phyloP scores from a whole-genome alignment of 768 basidiomycete genomes.

The Russula compacta region DNA sequence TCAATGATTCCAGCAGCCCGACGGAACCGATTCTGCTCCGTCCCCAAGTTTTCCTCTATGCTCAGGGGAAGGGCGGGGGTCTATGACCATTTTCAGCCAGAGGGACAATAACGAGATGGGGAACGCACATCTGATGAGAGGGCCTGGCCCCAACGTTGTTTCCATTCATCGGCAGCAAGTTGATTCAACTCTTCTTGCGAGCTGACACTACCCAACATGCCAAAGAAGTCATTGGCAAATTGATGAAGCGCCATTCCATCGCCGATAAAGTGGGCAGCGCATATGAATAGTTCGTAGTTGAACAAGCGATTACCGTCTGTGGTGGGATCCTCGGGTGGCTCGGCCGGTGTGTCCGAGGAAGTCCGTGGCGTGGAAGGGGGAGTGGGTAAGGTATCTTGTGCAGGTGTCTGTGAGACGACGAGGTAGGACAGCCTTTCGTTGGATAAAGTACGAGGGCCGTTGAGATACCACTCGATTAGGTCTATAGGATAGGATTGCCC shows the following conservation, averaged over 20 bases:
- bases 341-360: neutral
- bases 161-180: slow-evolving; percentile 29
- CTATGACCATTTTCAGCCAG: neutral
- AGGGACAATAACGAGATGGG: neutral
- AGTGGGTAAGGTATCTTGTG: slow-evolving; percentile 22
- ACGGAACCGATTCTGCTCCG: slow-evolving; percentile 21
- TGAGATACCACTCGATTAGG: slow-evolving; percentile 62
- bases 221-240: slow-evolving; percentile 74
- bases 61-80: slow-evolving; percentile 6
- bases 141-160: slow-evolving; percentile 23
- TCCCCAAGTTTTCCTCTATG: slow-evolving; percentile 28
- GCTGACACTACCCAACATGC: slow-evolving; percentile 39
- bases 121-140: slow-evolving; percentile 14
- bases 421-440: slow-evolving; percentile 59
- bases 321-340: slow-evolving; percentile 17
- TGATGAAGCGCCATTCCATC: slow-evolving; percentile 84
- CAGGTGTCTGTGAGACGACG: slow-evolving; percentile 35
- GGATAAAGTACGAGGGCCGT: slow-evolving; percentile 67
- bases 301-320: slow-evolving; percentile 18
- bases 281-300: slow-evolving; percentile 58
- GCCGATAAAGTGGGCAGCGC: slow-evolving; percentile 73
- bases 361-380: slow-evolving; percentile 29
- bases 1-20: slow-evolving; percentile 28
- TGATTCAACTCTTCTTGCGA: slow-evolving; percentile 26
- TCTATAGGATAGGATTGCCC: slow-evolving; percentile 27